Base-by-base conservation (phyloP, 169 alveolate species). In the Pseudocohnilembus persalinus region DNA sequence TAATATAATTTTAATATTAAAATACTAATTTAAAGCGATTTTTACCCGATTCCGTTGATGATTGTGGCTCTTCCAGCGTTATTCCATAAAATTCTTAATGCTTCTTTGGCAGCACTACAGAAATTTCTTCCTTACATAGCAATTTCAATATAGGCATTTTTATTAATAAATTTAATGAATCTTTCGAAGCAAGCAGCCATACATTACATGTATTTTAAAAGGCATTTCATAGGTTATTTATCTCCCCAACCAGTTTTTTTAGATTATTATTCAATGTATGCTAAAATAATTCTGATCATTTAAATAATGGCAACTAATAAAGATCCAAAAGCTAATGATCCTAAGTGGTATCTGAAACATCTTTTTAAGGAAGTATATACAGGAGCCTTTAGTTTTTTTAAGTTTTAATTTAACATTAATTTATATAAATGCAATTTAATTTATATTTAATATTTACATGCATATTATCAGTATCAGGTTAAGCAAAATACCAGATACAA, bases 281-380 rank as follows among this genome's bases (percentile, higher is more conserved):
- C 89, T 30, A 85, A 76, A 29, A 85, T 73, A 16, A 85, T 31
- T 85, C 89, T 78, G 27, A 85, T 73, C 26, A 85, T 78, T 75
- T 84, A 30, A 73, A 85, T 75, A 68, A 96, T 84, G 20, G 98
- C 97, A 25, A 97, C 88, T 33, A 97, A 89, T 77, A 95, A 49
- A 49, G 68, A 88, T 24, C 99, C 99, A 85, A 97, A 95, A 65
- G 98, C 98, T 28, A 95, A 83, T 0, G 97, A 90, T 27, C 99
- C 99, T 68, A 95, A 84, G 86, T 97, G 98, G 87, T 94, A 95
- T 82, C 96, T 87, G 33, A 93, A 78, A 76, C 93, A 94, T 91
- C 96, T 89, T 81, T 85, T 86, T 76, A 95, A 82, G 63, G 91
- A 92, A 28, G 87, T 91, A 65, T 86, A 77, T 65, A 88, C 87